Evolutionary conservation across 371 early-diverging fungal species (phyloP).

Genomic region (Mortierella sp.): DNA sequence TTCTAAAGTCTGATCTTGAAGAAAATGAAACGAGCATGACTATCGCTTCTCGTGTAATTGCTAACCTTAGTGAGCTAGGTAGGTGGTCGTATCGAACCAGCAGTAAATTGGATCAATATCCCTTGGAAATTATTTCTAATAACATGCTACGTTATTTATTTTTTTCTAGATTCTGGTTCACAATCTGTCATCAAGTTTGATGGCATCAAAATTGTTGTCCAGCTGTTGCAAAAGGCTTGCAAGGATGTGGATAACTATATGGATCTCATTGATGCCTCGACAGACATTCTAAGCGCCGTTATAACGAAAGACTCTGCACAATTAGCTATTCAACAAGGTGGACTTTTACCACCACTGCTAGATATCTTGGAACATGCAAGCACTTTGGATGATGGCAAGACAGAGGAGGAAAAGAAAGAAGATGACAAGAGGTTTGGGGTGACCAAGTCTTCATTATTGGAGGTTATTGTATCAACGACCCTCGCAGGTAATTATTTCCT

Average conservation of each 20-base stretch:
- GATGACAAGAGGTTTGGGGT: conserved; percentile 58
- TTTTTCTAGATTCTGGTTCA: conserved; percentile 27
- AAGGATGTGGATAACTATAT: conserved; percentile 28
- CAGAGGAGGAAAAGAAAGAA: conserved; percentile 66
- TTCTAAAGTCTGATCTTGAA: conserved; percentile 59
- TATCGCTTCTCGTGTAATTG: conserved; percentile 36
- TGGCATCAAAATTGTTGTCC: conserved; percentile 31
- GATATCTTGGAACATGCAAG: conserved; percentile 62
- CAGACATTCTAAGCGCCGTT: conserved; percentile 39
- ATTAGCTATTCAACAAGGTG: conserved; percentile 57
- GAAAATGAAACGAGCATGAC: conserved; percentile 56
- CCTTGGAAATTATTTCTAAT: not conserved
- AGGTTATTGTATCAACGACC: conserved; percentile 61
- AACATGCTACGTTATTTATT: not conserved
- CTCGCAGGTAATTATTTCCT: conserved; percentile 58
- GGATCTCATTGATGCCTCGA: conserved; percentile 37
- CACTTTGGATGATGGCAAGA: conserved; percentile 54
- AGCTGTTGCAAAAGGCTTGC: conserved; percentile 20
- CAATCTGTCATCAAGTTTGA: conserved; percentile 26
- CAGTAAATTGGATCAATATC: not conserved
- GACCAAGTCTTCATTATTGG: conserved; percentile 60
- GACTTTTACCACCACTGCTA: conserved; percentile 55
- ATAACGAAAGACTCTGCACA: conserved; percentile 59
- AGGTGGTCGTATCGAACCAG: not conserved
- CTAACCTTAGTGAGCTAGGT: conserved; percentile 50